Conservation (phyloP, 495 filamentous ascomycete species). For the Aspergillus biplanus region DNA sequence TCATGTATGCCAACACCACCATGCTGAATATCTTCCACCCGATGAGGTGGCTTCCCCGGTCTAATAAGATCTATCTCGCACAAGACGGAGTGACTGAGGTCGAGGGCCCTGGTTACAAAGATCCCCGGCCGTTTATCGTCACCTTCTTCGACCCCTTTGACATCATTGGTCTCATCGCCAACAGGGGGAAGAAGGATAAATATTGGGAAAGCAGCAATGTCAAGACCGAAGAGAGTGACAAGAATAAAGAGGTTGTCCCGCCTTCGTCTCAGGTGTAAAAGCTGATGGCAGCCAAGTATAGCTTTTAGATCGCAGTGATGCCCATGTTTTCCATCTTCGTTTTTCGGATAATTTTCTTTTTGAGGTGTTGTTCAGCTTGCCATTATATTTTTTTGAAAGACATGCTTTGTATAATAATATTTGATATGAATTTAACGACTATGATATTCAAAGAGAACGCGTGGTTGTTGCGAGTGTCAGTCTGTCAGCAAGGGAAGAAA, state of each 20-base stretch:
- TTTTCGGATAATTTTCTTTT: not conserved
- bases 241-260: not conserved
- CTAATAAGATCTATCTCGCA: conserved; percentile 66
- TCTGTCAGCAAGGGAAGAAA: too few relatives aligned
- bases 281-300: not conserved
- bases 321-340: not conserved
- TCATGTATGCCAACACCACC: conserved; percentile 66
- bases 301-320: not conserved
- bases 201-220: conserved; percentile 55
- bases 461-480: not conserved
- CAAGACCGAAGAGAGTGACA: not conserved
- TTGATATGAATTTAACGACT: not conserved
- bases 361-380: not conserved
- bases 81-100: conserved; percentile 68
- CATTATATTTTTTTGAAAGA: not conserved
- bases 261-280: not conserved
- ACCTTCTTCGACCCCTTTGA: conserved; percentile 74
- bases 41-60: conserved; percentile 60
- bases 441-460: not conserved
- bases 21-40: conserved; percentile 69
- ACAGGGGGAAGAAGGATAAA: conserved; percentile 50
- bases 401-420: not conserved
- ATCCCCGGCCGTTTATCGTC: conserved; percentile 52
- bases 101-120: conserved; percentile 63
- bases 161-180: conserved; percentile 57